Base-by-base conservation (phyloP, 331 rosid species). In the Acacia concinna region DNA sequence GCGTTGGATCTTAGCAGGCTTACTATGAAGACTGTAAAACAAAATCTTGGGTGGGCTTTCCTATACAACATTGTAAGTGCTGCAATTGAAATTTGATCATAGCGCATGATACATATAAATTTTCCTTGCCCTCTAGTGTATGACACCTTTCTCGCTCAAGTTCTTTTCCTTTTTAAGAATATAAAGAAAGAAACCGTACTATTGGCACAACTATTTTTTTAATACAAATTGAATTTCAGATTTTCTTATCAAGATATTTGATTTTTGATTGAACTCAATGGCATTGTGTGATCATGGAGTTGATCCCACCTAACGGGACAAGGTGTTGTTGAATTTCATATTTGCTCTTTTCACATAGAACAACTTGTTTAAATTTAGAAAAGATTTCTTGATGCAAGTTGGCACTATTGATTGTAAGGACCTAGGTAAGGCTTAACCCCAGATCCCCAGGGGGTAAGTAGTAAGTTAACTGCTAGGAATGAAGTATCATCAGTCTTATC, bases 1-100 rank as follows among this genome's bases (percentile, higher is more conserved):
- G 97, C 97, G 40, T 90, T 92, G 98, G 98, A 92, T 83, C 93
- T 95, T 60, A 92, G 98, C 84, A 90, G 88, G 87, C 86, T 88
- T 60, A 95, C 98, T 71, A 95, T 95, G 97, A 92, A 84, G 86
- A 95, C 97, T 7, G 93, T 92, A 70, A 92, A 89, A 88, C 97
- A 95, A 87, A 95, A 92, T 85, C 97, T 95, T 49, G 93, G 97
- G 94, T 95, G 97, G 98, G 98, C 97, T 86, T 95, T 92, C 77
- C 84, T 89, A 14, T 95, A 95, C 87, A 95, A 92, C 76, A 91
- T 91, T 28, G 98, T 92, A 87, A 90, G 98, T 91, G 81, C 44
- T 56, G 77, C 73, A 43, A 47, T 62, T 65, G 64, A 63, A 56
- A 28, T 40, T 62, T 76, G 64, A 82, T 79, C 47, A 17, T 54